phyloP scores from a whole-genome alignment of 176 grass and related monocot genomes.

The Carex littledalei region DNA sequence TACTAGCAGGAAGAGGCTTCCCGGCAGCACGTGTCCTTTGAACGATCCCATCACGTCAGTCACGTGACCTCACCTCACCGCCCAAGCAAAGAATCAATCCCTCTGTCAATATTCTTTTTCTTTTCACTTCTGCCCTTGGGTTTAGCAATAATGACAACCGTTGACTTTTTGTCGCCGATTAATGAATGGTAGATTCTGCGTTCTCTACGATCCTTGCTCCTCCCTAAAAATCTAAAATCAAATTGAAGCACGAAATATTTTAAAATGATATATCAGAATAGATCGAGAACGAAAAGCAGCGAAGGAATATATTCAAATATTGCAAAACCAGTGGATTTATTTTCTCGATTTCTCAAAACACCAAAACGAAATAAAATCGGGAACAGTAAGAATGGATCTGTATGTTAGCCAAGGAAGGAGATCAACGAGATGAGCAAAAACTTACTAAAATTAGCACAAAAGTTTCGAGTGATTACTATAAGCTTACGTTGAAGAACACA shows the following conservation, averaged over 20 bases:
- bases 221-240: neutral
- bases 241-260: neutral
- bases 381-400: neutral
- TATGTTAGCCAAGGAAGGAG: neutral
- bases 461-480: neutral
- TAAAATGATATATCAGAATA: neutral
- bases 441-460: conserved; percentile 7
- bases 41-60: conserved; percentile 85
- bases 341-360: neutral
- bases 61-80: neutral
- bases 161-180: neutral
- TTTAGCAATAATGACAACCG: neutral
- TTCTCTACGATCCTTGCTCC: neutral
- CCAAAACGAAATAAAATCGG: neutral
- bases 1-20: conserved; percentile 65
- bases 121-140: neutral
- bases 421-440: neutral
- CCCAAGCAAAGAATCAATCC: neutral
- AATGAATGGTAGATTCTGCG: neutral
- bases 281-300: neutral
- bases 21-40: conserved; percentile 77
- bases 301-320: neutral
- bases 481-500: neutral
- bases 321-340: neutral
- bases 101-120: neutral